phyloP scores from a whole-genome alignment of 2,329 filamentous ascomycete species.

The Mycosphaerelloides madeirae region DNA sequence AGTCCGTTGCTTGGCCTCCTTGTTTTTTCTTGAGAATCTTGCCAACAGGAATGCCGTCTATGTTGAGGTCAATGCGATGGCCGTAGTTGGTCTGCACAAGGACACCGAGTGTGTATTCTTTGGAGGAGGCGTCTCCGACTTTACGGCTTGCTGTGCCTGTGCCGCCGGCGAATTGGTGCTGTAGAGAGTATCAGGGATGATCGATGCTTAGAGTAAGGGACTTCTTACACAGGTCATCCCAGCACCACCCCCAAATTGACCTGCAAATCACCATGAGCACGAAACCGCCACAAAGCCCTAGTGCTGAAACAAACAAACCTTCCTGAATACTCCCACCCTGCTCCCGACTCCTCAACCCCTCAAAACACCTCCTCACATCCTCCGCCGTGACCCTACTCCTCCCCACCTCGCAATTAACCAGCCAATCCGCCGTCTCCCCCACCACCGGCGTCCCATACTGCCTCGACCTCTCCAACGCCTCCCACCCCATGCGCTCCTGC shows the following conservation, averaged over 20 bases:
- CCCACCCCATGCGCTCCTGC: conserved; percentile 33
- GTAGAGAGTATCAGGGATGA: neutral
- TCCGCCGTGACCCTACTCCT: conserved; percentile 34
- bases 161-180: conserved; percentile 61
- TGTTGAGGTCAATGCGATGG: conserved; percentile 50
- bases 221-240: conserved; percentile 54
- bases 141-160: conserved; percentile 59
- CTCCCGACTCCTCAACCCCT: conserved; percentile 59
- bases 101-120: conserved; percentile 55
- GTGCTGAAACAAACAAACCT: conserved; percentile 25
- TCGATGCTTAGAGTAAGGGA: neutral
- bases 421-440: conserved; percentile 25
- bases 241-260: conserved; percentile 62
- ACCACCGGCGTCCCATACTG: conserved; percentile 24
- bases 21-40: conserved; percentile 49
- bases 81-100: conserved; percentile 66
- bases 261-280: no score
- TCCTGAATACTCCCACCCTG: conserved; percentile 60
- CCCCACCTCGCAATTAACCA: conserved; percentile 16
- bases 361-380: conserved; percentile 59
- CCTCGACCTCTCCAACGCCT: conserved; percentile 8
- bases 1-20: conserved; percentile 15
- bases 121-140: conserved; percentile 39
- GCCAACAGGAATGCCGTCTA: conserved; percentile 60
- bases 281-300: no score